These are phyloP conservation scores for Scheffersomyces stambukii DNA, from an alignment of 1,139 yeast species.

Conservation along the genomic window DNA sequence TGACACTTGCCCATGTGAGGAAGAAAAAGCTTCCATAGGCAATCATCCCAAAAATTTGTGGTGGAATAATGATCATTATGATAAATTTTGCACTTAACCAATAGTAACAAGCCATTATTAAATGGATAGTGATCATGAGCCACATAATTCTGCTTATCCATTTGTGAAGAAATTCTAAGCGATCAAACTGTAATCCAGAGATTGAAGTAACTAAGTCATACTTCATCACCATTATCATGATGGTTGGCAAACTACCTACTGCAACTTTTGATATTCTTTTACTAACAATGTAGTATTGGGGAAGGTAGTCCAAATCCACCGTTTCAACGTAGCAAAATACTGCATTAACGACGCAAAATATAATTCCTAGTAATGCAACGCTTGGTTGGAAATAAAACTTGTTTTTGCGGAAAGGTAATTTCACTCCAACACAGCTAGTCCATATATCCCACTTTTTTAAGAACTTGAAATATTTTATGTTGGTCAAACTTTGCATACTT, in stretches of 20 bases:
- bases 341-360: conserved; percentile 24
- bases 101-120: conserved; percentile 27
- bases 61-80: conserved; percentile 46
- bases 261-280: conserved; percentile 41
- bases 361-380: conserved; percentile 22
- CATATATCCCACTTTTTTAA: conserved; percentile 24
- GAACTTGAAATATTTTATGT: conserved; percentile 18
- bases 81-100: conserved; percentile 39
- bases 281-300: conserved; percentile 34
- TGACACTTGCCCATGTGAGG: conserved; percentile 34
- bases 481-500: conserved; percentile 4
- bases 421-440: conserved; percentile 21
- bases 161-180: conserved; percentile 36
- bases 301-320: conserved; percentile 36
- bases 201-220: conserved; percentile 36
- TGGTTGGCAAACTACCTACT: conserved; percentile 36
- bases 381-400: conserved; percentile 39
- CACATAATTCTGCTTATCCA: conserved; percentile 45
- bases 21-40: conserved; percentile 36
- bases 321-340: conserved; percentile 26
- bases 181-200: conserved; percentile 42
- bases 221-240: conserved; percentile 33
- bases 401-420: conserved; percentile 14
- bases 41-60: conserved; percentile 50
- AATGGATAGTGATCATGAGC: conserved; percentile 34